Conservation (phyloP, 352 stramenopile genomes). For the Blastocystis sp. region DNA sequence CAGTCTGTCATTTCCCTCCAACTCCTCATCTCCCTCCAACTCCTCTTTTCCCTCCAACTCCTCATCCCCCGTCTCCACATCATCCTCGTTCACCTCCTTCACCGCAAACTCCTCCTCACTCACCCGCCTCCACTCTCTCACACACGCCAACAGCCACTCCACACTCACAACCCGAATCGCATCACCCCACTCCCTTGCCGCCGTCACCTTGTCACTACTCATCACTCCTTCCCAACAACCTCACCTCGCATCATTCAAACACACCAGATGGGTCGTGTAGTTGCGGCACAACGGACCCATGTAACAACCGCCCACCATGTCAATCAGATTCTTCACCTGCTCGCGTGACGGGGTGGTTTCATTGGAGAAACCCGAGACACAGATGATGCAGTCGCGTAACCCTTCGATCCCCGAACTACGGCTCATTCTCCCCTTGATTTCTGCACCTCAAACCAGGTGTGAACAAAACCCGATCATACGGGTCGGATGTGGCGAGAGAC, state of each 20-base stretch:
- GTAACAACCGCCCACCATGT: conserved; percentile 60
- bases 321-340: conserved; percentile 54
- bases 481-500: not conserved
- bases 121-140: conserved; percentile 26
- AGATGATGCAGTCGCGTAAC: conserved; percentile 54
- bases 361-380: conserved; percentile 42
- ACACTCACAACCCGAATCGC: conserved; percentile 1
- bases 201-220: conserved; percentile 37
- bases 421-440: not conserved
- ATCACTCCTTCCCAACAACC: not conserved
- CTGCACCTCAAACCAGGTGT: not conserved
- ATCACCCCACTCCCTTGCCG: not conserved
- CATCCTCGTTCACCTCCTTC: conserved; percentile 1
- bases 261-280: conserved; percentile 63
- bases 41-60: not conserved
- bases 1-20: conserved; percentile 8
- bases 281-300: conserved; percentile 54
- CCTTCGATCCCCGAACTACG: conserved; percentile 28
- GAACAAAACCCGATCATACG: conserved; percentile 21
- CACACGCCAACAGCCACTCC: conserved; percentile 46
- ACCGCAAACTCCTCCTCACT: not conserved
- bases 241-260: conserved; percentile 14
- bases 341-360: conserved; percentile 50
- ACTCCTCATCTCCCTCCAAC: conserved; percentile 10
- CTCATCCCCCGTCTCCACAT: not conserved